Percentiles rank a stretch among this genome's conserved stretches.
These are phyloP conservation scores for Enteropsectra breve DNA, from an alignment of 371 early-diverging fungal genomes.

Conservation along the genomic window DNA sequence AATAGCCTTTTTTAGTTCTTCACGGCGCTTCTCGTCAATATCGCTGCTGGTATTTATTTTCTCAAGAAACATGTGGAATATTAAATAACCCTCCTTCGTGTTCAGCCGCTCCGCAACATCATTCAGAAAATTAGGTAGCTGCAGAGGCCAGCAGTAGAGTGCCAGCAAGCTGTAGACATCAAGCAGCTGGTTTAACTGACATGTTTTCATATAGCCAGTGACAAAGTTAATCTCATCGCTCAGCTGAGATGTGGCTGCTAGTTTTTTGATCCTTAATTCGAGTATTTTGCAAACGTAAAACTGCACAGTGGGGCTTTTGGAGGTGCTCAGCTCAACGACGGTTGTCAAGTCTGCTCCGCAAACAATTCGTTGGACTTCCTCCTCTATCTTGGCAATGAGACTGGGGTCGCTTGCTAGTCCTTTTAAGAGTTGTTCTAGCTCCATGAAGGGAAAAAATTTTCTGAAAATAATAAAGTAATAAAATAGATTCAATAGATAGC, in stretches of 20 bases:
- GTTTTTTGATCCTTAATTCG: conserved; percentile 30
- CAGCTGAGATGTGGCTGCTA: conserved; percentile 12
- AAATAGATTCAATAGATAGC: too few species aligned
- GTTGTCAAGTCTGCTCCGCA: too few species aligned
- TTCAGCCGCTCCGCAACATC: conserved; percentile 36
- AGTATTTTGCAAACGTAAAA: conserved; percentile 45
- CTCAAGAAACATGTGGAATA: conserved; percentile 48
- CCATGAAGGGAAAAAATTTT: too few species aligned
- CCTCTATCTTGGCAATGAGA: too few species aligned
- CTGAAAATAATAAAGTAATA: too few species aligned
- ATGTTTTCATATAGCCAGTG: neutral
- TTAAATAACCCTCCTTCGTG: conserved; percentile 34
- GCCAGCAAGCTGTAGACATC: conserved; percentile 51
- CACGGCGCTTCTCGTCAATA: conserved; percentile 57
- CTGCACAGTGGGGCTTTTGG: conserved; percentile 8
- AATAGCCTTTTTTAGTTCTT: conserved; percentile 55
- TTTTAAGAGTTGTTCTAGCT: too few species aligned
- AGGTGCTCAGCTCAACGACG: conserved; percentile 10
- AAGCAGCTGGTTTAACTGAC: neutral
- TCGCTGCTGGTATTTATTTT: conserved; percentile 48
- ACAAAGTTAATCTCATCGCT: conserved; percentile 26
- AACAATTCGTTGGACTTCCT: too few species aligned
- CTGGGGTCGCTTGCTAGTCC: too few species aligned
- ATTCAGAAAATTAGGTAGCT: conserved; percentile 46
- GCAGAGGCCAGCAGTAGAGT: conserved; percentile 56